Evolutionary conservation across 2,329 filamentous ascomycete species (phyloP).

Genomic region (Epichloe hybrida): DNA sequence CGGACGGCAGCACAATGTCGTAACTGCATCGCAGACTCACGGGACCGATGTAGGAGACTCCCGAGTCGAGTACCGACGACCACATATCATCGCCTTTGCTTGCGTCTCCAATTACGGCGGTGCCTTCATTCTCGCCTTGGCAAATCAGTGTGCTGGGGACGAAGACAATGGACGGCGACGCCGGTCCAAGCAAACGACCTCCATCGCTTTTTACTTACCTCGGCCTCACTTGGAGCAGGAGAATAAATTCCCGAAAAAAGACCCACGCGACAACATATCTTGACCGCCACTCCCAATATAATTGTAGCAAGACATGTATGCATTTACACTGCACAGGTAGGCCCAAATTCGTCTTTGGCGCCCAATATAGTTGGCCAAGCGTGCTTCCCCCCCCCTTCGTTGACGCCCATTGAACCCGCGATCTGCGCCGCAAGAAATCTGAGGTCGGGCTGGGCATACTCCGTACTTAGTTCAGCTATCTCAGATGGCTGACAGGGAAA

Average conservation of each 20-base stretch:
- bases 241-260: neutral
- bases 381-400: neutral
- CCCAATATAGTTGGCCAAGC: neutral
- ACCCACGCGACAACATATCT: neutral
- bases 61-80: too few species aligned
- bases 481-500: neutral
- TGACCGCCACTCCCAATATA: slow-evolving; percentile 1
- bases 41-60: too few species aligned
- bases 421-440: neutral
- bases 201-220: too few species aligned
- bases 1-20: too few species aligned
- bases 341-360: too few species aligned
- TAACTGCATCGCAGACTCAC: too few species aligned
- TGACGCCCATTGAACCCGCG: neutral
- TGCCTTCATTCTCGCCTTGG: neutral
- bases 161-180: neutral
- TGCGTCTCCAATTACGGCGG: too few species aligned
- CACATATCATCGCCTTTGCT: too few species aligned
- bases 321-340: neutral
- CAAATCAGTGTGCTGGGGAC: neutral
- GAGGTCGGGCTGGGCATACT: neutral
- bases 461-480: neutral
- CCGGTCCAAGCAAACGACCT: neutral
- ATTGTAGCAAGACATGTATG: too few species aligned
- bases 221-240: too few species aligned